phyloP scores from a whole-genome alignment of 495 filamentous ascomycete species.

The Neurospora discreta region DNA sequence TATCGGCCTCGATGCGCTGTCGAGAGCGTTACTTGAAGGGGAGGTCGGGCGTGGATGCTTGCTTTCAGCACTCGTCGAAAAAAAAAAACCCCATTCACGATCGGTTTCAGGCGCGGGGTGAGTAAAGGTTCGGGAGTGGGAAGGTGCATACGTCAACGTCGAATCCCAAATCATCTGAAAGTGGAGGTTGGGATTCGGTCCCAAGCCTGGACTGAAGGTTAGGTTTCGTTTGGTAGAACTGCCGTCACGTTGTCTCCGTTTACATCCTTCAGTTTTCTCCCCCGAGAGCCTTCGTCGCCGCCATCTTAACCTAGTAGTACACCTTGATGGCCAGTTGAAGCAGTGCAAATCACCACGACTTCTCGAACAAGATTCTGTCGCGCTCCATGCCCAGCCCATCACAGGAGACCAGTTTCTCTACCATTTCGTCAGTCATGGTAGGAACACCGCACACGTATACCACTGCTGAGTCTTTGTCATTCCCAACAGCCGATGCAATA shows the following conservation, averaged over 20 bases:
- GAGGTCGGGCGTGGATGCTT: not conserved
- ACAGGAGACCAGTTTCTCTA: conserved; percentile 35
- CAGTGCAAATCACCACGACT: conserved; percentile 59
- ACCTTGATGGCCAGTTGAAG: not conserved
- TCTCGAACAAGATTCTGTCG: conserved; percentile 62
- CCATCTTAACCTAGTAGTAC: not conserved
- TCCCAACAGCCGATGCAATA: conserved; percentile 36
- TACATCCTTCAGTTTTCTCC: not conserved
- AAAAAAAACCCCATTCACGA: not conserved
- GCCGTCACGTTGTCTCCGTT: not conserved
- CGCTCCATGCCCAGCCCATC: conserved; percentile 41
- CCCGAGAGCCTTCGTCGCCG: not conserved
- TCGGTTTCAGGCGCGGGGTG: not conserved
- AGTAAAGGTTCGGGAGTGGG: not conserved
- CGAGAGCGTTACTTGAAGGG: not conserved
- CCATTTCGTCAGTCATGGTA: conserved; percentile 69
- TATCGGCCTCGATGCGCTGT: not conserved
- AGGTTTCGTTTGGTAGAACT: not conserved
- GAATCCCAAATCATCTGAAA: not conserved
- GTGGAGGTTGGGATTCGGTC: not conserved
- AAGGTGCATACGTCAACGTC: not conserved
- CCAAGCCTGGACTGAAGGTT: not conserved
- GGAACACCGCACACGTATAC: conserved; percentile 75
- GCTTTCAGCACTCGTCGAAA: not conserved
- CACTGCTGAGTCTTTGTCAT: conserved; percentile 39